Evolutionary conservation across 2,329 filamentous ascomycete species (phyloP), one percentile per base, ranked within the genome.

Genomic region (Microdochium nivale): DNA sequence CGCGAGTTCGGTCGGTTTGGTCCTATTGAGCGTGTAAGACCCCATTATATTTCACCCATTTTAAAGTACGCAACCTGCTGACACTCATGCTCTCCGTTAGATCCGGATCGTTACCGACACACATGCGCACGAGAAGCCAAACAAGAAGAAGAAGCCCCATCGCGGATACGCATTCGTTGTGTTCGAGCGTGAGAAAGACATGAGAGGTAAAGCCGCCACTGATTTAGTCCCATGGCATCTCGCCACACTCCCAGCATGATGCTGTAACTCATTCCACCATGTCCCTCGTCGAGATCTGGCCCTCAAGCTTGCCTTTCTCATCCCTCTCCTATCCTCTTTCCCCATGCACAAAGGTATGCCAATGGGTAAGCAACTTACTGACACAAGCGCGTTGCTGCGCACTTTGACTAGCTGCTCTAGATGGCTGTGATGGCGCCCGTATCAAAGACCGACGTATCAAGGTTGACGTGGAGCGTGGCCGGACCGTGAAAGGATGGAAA

Each of bases 91-190:
- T 33, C 2, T 49, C 14, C 53, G 14, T 32, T 59, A 94, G 88
- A 95, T 96, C 63, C 89, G 92, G 56, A 89, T 96, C 60, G 82
- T 96, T 59, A 83, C 83, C 62, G 87, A 95, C 66, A 85, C 83
- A 3, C 83, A 88, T 60, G 79, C 83, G 55, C 72, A 79, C 59
- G 80, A 80, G 64, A 86, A 79, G 68, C 81, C 78, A 52, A 87
- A 86, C 62, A 90, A 91, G 72, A 85, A 88, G 66, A 86, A 86
- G 65, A 90, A 90, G 73, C 74, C 85, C 49, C 88, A 95, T 65
- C 80, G 86, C 63, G 94, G 94, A 55, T 99, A 99, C 70, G 94
- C 90, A 55, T 99, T 99, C 66, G 87, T 99, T 60, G 89, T 97
- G 51, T 99, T 92, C 67, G 92, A 97, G 71, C 86, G 89, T 68